Evolutionary conservation across 768 basidiomycete genomes (phyloP), one percentile per base, ranked within the genome.

Genomic region (Trametes punicea): DNA sequence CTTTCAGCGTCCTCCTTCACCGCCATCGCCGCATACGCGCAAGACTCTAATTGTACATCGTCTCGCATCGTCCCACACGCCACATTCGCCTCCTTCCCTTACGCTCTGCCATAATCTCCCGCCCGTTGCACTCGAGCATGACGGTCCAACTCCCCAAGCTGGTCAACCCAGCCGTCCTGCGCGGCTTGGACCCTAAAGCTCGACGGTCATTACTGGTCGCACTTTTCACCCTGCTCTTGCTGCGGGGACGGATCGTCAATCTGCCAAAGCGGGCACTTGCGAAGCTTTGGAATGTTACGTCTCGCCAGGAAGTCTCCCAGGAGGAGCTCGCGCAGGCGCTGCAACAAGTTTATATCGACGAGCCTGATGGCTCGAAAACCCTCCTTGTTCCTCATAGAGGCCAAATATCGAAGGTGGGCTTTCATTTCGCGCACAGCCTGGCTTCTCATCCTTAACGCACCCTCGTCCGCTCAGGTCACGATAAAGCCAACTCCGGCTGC

Each of bases 361-460:
- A 81, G 52, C 65, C 74, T 2, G 79, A 82, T 60, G 87, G 85
- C 3, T 77, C 77, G 16, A 82, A 82, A 65, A 82, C 77, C 4
- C 70, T 90, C n/a, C 75, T 86, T 1, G 83, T 89, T 5, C 87
- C 84, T 1, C 84, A 86, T 64, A 72, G 80, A 21, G 83, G 84
- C 30, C 70, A 78, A 41, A 70, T 91, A 6, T 80, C 84, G 11
- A 84, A 83, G 77, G 87, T 87, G 29, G 52, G 79, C 57, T 10
- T 26, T 39, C 9, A 34, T 42, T n/a, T 18, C 25, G 2, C 18
- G 1, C 31, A 27, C 18, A 23, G 9, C 20, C 6, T 39, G 20
- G 6, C 6, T 26, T 2, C 27, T 38, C 42, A 44, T 26, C 10
- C 9, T 16, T n/a, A 6, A 16, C 9, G 0, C 18, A 7, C 15